Conservation (phyloP, 2,329 filamentous ascomycete species). For the Scopulariopsis brevicaulis region DNA sequence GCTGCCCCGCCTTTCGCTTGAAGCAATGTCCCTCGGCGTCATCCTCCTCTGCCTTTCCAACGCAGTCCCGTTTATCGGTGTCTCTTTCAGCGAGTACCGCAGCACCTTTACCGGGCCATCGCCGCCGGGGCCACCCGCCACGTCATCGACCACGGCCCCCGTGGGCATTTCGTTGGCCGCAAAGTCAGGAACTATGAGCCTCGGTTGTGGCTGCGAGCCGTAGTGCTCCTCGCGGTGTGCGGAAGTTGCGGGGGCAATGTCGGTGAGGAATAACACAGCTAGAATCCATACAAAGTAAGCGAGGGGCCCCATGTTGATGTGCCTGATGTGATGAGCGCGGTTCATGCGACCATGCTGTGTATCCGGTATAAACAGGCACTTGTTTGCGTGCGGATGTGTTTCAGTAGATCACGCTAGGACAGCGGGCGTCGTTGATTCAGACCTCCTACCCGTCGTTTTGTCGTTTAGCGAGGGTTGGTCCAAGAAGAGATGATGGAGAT, state of each 20-base stretch:
- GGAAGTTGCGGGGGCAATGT: not conserved
- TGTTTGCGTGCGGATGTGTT: no score
- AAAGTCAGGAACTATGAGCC: not conserved
- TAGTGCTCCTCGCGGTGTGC: not conserved
- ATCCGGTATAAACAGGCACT: no score
- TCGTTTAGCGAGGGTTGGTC: no score
- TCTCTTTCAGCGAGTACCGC: not conserved
- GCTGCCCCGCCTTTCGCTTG: not conserved
- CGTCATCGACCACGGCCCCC: no score
- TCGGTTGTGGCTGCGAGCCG: not conserved
- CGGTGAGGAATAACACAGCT: not conserved
- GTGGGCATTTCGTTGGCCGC: no score
- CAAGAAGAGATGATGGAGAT: no score
- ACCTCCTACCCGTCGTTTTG: no score
- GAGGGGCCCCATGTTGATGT: not conserved
- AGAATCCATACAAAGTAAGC: not conserved
- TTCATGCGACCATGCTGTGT: no score
- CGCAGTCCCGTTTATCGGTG: not conserved
- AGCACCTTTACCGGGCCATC: not conserved
- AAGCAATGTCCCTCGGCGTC: not conserved
- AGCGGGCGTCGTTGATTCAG: no score
- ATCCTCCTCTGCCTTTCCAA: not conserved
- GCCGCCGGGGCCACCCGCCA: not conserved
- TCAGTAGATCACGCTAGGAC: no score
- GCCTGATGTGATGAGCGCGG: not conserved